phyloP scores from a whole-genome alignment of 257 asterid species.

The Mentha longifolia region DNA sequence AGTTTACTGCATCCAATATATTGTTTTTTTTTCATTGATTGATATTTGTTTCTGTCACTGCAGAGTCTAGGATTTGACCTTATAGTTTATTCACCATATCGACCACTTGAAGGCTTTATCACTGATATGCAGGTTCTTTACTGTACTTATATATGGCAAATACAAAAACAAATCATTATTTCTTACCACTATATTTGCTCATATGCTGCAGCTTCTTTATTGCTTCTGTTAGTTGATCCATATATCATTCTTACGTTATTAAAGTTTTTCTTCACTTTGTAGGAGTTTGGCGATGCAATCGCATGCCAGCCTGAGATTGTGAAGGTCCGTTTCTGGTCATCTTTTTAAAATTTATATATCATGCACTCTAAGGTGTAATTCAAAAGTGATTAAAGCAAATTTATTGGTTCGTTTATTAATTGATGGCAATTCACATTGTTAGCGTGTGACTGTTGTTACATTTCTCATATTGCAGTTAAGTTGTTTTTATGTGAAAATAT shows the following conservation, averaged over 20 bases:
- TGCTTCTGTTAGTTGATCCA: constrained; percentile 14
- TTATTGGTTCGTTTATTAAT: constrained; percentile 8
- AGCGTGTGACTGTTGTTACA: neutral
- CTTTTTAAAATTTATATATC: too few relatives aligned
- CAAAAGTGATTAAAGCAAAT: neutral
- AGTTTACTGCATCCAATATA: constrained; percentile 1
- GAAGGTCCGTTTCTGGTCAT: constrained; percentile 49
- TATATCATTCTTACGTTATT: constrained; percentile 23
- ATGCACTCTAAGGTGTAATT: neutral
- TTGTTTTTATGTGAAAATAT: neutral
- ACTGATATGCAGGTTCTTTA: constrained; percentile 71
- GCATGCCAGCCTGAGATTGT: constrained; percentile 48
- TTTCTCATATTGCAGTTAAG: neutral
- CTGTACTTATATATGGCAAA: constrained; percentile 22
- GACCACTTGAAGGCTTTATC: constrained; percentile 85
- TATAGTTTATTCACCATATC: constrained; percentile 93
- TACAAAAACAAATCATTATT: neutral
- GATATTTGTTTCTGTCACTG: constrained; percentile 35
- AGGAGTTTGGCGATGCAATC: constrained; percentile 67
- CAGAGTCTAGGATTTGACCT: constrained; percentile 98
- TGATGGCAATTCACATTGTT: neutral
- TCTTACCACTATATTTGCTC: constrained; percentile 7
- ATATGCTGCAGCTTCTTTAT: constrained; percentile 10
- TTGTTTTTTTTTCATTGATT: constrained; percentile 22
- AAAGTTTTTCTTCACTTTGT: constrained; percentile 32